phyloP scores from a whole-genome alignment of 768 basidiomycete genomes.

The Rhodosporidiobolus odoratus region DNA sequence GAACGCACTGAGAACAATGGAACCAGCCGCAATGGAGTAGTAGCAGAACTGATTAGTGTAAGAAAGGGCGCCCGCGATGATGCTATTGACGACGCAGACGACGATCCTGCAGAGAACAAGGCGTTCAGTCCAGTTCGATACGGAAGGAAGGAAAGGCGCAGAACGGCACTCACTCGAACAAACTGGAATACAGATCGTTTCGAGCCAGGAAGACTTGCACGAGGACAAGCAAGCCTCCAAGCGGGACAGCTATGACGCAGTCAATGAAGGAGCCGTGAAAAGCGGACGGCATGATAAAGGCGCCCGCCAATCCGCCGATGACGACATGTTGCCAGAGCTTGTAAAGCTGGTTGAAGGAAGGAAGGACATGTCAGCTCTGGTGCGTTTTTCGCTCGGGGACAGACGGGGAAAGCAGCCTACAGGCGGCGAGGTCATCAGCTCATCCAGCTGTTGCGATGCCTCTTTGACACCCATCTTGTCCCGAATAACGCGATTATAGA shows the following conservation, averaged over 20 bases:
- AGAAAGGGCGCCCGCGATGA: constrained; percentile 67
- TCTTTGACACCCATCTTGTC: constrained; percentile 69
- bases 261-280: constrained; percentile 75
- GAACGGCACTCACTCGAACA: constrained; percentile 55
- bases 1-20: constrained; percentile 59
- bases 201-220: constrained; percentile 63
- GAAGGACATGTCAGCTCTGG: too few relatives aligned
- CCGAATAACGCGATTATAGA: constrained; percentile 55
- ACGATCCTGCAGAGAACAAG: constrained; percentile 53
- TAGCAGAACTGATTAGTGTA: constrained; percentile 66
- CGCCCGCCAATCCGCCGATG: constrained; percentile 60
- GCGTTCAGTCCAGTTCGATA: too few relatives aligned
- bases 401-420: too few relatives aligned
- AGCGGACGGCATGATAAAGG: constrained; percentile 40
- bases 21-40: constrained; percentile 67
- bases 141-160: neutral
- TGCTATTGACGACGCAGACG: constrained; percentile 68
- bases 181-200: constrained; percentile 67
- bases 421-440: constrained; percentile 61
- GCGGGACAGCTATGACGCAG: constrained; percentile 61
- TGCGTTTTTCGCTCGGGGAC: too few relatives aligned
- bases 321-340: constrained; percentile 56
- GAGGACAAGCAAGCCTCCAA: constrained; percentile 69
- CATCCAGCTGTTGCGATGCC: constrained; percentile 62
- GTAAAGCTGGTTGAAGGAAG: neutral